Conservation (phyloP, 164 flowering plant genomes). For the Paratinospora sagittata region DNA sequence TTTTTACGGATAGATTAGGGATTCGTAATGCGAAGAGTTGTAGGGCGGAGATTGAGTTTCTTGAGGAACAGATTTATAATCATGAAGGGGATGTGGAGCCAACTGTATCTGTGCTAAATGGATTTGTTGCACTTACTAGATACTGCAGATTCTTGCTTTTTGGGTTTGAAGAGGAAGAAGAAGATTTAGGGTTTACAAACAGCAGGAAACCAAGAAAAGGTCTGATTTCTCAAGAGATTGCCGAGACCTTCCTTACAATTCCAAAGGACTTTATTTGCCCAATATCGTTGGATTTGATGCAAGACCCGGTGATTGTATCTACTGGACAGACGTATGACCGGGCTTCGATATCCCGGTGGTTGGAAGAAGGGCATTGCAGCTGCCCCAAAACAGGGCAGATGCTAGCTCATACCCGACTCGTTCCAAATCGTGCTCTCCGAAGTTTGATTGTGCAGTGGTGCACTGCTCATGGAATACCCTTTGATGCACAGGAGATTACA, state of each 20-base stretch:
- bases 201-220: constrained; percentile 41
- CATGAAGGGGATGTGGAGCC: constrained; percentile 79
- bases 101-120: constrained; percentile 52
- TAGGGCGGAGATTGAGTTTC: constrained; percentile 70
- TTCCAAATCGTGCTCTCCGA: constrained; percentile 74
- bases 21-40: constrained; percentile 47
- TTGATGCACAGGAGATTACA: constrained; percentile 44
- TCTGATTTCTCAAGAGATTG: constrained; percentile 51
- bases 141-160: constrained; percentile 77
- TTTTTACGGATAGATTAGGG: constrained; percentile 49
- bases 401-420: constrained; percentile 54
- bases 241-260: constrained; percentile 47
- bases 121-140: constrained; percentile 64
- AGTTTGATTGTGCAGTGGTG: constrained; percentile 84
- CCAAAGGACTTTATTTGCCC: constrained; percentile 90
- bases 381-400: constrained; percentile 93
- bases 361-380: constrained; percentile 77
- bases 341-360: constrained; percentile 63
- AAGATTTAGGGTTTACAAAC: constrained; percentile 22
- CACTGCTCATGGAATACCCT: constrained; percentile 48
- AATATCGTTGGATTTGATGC: constrained; percentile 84
- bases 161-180: constrained; percentile 61
- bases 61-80: constrained; percentile 75
- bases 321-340: constrained; percentile 99
- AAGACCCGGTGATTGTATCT: constrained; percentile 71